Evolutionary conservation across 768 basidiomycete genomes (phyloP).

Genomic region (Tricholoma matsutake): DNA sequence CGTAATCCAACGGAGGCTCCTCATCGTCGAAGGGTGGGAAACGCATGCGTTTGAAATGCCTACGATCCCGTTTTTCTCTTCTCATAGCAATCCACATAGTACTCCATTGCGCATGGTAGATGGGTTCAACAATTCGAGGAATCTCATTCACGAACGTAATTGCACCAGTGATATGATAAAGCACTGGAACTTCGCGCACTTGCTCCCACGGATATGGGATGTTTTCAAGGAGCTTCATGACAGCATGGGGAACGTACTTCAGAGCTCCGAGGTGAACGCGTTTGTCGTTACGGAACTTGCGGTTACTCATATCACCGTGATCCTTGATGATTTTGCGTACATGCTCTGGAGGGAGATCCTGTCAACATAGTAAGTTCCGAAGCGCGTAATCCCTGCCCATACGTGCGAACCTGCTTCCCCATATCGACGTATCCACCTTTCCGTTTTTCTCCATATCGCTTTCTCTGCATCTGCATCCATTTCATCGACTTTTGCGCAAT

Average conservation of each 20-base stretch:
- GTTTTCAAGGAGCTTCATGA: constrained; percentile 98
- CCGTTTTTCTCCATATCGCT: constrained; percentile 87
- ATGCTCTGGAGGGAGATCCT: constrained; percentile 97
- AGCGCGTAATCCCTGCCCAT: constrained; percentile 6
- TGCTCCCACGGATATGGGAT: constrained; percentile 99
- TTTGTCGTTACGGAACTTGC: constrained; percentile 99
- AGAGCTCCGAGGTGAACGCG: constrained; percentile 98
- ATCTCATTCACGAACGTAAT: constrained; percentile 99
- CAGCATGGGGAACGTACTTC: constrained; percentile 98
- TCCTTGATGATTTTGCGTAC: constrained; percentile 99
- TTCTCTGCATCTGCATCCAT: constrained; percentile 93
- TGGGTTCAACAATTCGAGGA: constrained; percentile 93
- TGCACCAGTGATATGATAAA: constrained; percentile 99
- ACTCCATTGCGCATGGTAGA: constrained; percentile 99
- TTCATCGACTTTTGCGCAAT: constrained; percentile 93
- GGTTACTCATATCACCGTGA: constrained; percentile 98
- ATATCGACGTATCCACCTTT: constrained; percentile 88
- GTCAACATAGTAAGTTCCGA: constrained; percentile 17
- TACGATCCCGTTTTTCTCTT: constrained; percentile 94
- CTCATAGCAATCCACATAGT: constrained; percentile 99
- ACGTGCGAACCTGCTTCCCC: constrained; percentile 74
- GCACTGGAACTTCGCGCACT: constrained; percentile 96
- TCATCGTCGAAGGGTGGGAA: constrained; percentile 99
- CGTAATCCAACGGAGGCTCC: constrained; percentile 98
- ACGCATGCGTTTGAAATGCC: constrained; percentile 99